Conservation (phyloP, 2,329 filamentous ascomycete species). For the Graphiopsis chlorocephala region DNA sequence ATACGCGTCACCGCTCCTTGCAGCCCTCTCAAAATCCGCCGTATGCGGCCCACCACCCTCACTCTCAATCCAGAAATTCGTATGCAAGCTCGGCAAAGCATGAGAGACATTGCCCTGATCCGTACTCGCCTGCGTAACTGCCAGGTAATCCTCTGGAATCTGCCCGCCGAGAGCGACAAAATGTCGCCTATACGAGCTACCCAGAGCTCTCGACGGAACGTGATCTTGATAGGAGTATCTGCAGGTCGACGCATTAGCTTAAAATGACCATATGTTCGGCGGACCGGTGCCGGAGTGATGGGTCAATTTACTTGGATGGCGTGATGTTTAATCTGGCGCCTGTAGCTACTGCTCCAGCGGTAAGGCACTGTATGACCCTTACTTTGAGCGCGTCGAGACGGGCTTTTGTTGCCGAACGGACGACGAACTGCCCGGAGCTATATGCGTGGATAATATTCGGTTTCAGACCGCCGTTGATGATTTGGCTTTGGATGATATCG, state of each 20-base stretch:
- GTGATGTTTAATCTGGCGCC: constrained; percentile 40
- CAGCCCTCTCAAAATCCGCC: constrained; percentile 40
- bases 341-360: constrained; percentile 42
- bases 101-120: constrained; percentile 61
- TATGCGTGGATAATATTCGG: constrained; percentile 44
- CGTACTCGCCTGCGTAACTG: constrained; percentile 53
- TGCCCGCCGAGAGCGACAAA: constrained; percentile 33
- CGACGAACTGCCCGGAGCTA: constrained; percentile 37
- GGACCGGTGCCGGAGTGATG: neutral
- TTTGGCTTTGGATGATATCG: constrained; percentile 39
- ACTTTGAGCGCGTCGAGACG: constrained; percentile 33
- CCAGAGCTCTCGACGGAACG: constrained; percentile 53
- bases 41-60: constrained; percentile 37
- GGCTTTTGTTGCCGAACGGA: constrained; percentile 33
- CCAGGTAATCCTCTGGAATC: constrained; percentile 42
- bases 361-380: constrained; percentile 43
- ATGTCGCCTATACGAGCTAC: constrained; percentile 22
- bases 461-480: constrained; percentile 29
- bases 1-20: constrained; percentile 38
- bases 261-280: no score
- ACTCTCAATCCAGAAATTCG: constrained; percentile 49
- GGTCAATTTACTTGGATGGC: constrained; percentile 23
- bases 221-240: constrained; percentile 53
- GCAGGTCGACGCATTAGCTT: neutral
- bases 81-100: constrained; percentile 54